phyloP scores from a whole-genome alignment of 2,329 filamentous ascomycete genomes.

The Fusarium protoensiforme region DNA sequence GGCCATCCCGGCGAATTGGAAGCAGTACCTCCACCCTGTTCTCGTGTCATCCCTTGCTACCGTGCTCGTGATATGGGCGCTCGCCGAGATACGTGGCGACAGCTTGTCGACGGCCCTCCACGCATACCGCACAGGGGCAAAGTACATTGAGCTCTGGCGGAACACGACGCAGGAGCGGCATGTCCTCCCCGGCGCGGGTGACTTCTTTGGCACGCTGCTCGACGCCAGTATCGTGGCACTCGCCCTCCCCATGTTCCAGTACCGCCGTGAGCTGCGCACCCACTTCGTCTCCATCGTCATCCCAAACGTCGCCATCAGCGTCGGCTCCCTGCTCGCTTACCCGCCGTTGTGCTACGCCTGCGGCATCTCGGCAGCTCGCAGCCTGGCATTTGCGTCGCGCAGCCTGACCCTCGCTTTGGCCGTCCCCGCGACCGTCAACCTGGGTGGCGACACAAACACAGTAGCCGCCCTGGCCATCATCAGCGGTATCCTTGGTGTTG shows the following conservation, averaged over 20 bases:
- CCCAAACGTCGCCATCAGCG: slow-evolving; percentile 62
- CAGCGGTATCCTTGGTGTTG: slow-evolving; percentile 68
- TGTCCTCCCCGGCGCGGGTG: slow-evolving; percentile 63
- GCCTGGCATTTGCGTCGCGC: slow-evolving; percentile 66
- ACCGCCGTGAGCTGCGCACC: slow-evolving; percentile 64
- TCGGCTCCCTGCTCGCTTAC: slow-evolving; percentile 67
- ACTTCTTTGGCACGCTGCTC: slow-evolving; percentile 64
- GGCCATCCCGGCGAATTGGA: slow-evolving; percentile 59
- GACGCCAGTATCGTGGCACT: slow-evolving; percentile 69
- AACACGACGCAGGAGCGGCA: slow-evolving; percentile 37
- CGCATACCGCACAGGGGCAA: slow-evolving; percentile 63
- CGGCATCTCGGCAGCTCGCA: slow-evolving; percentile 63
- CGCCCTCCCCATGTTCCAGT: slow-evolving; percentile 70
- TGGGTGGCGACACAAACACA: slow-evolving; percentile 67
- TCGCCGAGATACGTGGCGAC: slow-evolving; percentile 59
- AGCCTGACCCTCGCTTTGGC: slow-evolving; percentile 71
- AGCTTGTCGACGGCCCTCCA: slow-evolving; percentile 54
- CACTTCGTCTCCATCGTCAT: slow-evolving; percentile 66
- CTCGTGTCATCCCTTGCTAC: slow-evolving; percentile 65
- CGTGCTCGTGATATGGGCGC: slow-evolving; percentile 63
- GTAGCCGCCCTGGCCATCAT: slow-evolving; percentile 68
- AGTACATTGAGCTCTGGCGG: slow-evolving; percentile 64
- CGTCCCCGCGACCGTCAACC: slow-evolving; percentile 64
- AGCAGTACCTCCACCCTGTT: slow-evolving; percentile 67
- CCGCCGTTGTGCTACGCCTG: slow-evolving; percentile 64